Evolutionary conservation across 768 basidiomycete species (phyloP).

Genomic region (Rhizopogon roseolus): DNA sequence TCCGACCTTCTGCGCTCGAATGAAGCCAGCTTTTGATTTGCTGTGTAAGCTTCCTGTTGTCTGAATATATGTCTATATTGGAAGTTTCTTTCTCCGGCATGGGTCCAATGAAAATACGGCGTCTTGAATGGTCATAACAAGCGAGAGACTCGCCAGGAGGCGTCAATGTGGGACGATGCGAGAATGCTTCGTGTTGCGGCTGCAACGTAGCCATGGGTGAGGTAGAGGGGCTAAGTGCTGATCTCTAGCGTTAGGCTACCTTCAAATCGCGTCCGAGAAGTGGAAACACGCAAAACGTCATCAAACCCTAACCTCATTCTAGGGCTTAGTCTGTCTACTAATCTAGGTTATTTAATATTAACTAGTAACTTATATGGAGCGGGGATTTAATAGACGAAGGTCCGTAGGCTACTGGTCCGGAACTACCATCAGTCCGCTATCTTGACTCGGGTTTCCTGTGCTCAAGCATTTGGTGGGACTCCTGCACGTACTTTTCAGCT

Average conservation of each 20-base stretch:
- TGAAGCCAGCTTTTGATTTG: constrained; percentile 18
- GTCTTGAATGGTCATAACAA: constrained; percentile 29
- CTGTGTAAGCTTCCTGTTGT: constrained; percentile 21
- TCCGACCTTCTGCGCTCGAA: constrained; percentile 14
- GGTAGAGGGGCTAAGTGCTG: background rate
- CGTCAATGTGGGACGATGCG: background rate
- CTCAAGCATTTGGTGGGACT: constrained; percentile 51
- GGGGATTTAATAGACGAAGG: constrained; percentile 4
- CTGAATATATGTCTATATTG: constrained; percentile 30
- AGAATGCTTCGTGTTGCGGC: background rate
- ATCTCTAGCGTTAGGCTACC: background rate
- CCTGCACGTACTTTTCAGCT: constrained; percentile 57
- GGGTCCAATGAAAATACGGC: constrained; percentile 71
- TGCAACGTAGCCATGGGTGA: background rate
- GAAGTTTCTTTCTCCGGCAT: constrained; percentile 60
- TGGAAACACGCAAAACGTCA: constrained; percentile 7
- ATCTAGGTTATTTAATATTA: background rate
- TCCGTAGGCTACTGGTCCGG: background rate
- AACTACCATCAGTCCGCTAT: constrained; percentile 10
- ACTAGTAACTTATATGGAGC: constrained; percentile 3
- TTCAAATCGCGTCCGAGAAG: background rate
- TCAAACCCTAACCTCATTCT: constrained; percentile 17
- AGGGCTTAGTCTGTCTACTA: constrained; percentile 1
- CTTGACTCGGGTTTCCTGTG: constrained; percentile 21
- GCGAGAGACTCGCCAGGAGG: background rate